Percentiles rank a stretch among this genome's conserved stretches.
These are phyloP conservation scores for Paraleonurus japonicus DNA, from an alignment of 257 asterid genomes.

Conservation along the genomic window DNA sequence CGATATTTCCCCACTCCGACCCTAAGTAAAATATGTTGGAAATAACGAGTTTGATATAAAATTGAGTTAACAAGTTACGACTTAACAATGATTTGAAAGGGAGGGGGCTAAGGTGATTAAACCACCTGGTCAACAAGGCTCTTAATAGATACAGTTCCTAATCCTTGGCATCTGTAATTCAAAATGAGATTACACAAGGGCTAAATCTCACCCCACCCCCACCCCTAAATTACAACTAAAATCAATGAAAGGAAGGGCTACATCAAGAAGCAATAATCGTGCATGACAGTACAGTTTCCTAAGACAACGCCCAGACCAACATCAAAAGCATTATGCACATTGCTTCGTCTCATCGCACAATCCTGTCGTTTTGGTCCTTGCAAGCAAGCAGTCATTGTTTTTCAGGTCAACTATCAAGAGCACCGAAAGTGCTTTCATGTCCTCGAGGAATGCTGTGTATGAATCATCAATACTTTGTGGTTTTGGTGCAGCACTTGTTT, in stretches of 20 bases:
- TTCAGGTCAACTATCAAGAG: conserved; percentile 56
- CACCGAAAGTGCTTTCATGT: conserved; percentile 94
- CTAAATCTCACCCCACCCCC: neutral
- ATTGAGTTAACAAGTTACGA: no score
- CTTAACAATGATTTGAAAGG: neutral
- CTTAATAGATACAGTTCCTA: conserved; percentile 11
- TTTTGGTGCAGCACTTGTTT: conserved; percentile 46
- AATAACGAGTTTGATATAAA: neutral
- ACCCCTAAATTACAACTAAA: no score
- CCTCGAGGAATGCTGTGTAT: conserved; percentile 82
- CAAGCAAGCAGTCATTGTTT: neutral
- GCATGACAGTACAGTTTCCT: neutral
- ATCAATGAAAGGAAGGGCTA: neutral
- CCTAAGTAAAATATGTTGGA: no score
- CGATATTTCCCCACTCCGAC: no score
- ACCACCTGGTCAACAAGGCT: neutral
- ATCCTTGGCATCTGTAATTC: conserved; percentile 1
- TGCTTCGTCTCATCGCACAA: conserved; percentile 12
- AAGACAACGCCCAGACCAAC: neutral
- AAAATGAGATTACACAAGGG: conserved; percentile 2
- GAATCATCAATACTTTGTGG: conserved; percentile 89
- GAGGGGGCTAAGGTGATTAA: no score
- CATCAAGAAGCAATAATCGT: neutral
- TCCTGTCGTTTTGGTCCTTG: neutral
- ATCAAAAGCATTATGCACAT: conserved; percentile 1